Base-by-base conservation (phyloP, 2,329 filamentous ascomycete species). In the Nigrospora oryzae region DNA sequence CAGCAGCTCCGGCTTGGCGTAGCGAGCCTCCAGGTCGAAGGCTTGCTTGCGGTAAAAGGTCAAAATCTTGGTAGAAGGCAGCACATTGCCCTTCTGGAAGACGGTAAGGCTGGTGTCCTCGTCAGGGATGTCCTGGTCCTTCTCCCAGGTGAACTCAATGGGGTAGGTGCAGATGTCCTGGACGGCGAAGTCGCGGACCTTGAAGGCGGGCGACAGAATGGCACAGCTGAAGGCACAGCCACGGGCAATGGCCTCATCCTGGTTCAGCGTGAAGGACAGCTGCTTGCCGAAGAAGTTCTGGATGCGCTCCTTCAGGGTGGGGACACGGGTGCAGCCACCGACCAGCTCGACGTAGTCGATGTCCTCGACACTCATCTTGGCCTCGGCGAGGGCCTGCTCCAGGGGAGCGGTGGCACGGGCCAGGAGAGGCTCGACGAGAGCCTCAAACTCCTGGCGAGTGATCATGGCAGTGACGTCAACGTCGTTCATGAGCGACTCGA, bases 11-110 rank as follows among this genome's bases (percentile, higher is more conserved):
- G 90, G 86, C 61, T 91, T 86, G 52, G 86, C 84, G 63, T 98
- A 98, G 57, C 86, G 84, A 49, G 93, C 93, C 74, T 98, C 93
- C 43, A 98, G 78, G 62, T 96, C 90, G 65, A 97, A 98, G 39
- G 89, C 79, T 70, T 97, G 89, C 75, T 97, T 97, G 57, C 93
- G 85, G 78, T 97, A 98, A 74, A 98, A 98, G 35, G 93, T 98
- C 44, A 98, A 82, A 54, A 98, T 97, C 79, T 98, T 98, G 53
- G 93, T 98, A 6, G 91, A 97, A 44, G 93, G 93, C 76, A 98
- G 84, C 52, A 95, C 83, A 62, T 96, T 96, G 66, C 91, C 91
- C 68, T 86, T 89, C 79, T 93, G 94, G 72, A 98, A 98, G 60
- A 98, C 93, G 33, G 88, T 95, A 56, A 98, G 75, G 72, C 84